Conservation (phyloP, 768 basidiomycete genomes). For the Lepiota venenata region DNA sequence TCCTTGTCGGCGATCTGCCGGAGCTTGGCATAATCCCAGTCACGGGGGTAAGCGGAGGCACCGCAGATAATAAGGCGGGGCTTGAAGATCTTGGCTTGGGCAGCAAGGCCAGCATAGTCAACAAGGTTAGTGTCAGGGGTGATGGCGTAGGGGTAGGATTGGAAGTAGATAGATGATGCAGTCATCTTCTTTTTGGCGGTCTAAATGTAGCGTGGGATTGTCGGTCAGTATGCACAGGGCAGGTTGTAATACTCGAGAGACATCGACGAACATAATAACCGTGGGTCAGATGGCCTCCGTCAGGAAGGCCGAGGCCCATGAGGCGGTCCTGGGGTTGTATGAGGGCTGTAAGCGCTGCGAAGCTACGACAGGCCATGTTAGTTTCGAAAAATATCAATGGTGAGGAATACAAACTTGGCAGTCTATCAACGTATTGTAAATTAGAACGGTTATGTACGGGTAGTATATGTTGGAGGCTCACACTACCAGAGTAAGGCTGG, state of each 20-base stretch:
- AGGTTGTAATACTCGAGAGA: too few species aligned
- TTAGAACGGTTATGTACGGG: neutral
- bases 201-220: conserved; percentile 32
- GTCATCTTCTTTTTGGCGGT: conserved; percentile 99
- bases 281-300: conserved; percentile 96
- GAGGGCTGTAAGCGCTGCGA: conserved; percentile 93
- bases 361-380: conserved; percentile 46
- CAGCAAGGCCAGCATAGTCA: conserved; percentile 78
- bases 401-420: conserved; percentile 64
- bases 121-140: conserved; percentile 82
- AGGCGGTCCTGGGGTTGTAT: conserved; percentile 96
- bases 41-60: conserved; percentile 97
- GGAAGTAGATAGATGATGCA: conserved; percentile 99
- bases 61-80: conserved; percentile 95
- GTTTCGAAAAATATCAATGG: conserved; percentile 9
- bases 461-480: conserved; percentile 34
- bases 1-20: conserved; percentile 81
- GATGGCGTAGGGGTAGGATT: conserved; percentile 91
- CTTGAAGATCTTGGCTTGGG: conserved; percentile 93
- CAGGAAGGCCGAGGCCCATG: conserved; percentile 98
- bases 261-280: conserved; percentile 80
- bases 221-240: conserved; percentile 2
- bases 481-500: conserved; percentile 94
- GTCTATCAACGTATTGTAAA: conserved; percentile 43
- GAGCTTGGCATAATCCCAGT: conserved; percentile 92